Base-by-base conservation (phyloP, 768 basidiomycete genomes). In the Suillus cothurnatus region DNA sequence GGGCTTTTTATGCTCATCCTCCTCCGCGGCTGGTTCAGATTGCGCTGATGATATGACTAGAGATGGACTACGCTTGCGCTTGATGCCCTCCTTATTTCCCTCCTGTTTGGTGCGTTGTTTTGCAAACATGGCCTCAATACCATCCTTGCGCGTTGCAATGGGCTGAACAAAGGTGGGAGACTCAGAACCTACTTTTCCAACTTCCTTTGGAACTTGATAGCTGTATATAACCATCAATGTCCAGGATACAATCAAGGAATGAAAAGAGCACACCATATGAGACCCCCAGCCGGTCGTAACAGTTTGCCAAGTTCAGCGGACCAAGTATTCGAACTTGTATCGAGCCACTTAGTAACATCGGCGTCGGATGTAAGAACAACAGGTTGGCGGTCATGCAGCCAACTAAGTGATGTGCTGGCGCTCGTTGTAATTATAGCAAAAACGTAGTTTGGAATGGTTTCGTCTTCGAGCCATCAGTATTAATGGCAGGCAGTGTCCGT, bases 381-480 rank as follows among this genome's bases (percentile, higher is more conserved):
- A 8, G 92, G 92, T 68, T 92, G 90, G 26, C 96, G 88, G 70
- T 96, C 92, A 73, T 97, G 97, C n/a, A 98, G 82, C 92, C 94
- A 98, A 7, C 79, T 78, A 55, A 95, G 81, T 7, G 88, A 85
- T 63, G 85, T 85, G 72, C 86, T 84, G 53, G 93, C 85, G 38
- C 84, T 74, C 2, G 94, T 95, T 1, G 97, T 99, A 56, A 99
- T 88, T 62, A 99, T 93, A 0, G 93, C 89, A 72, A 94, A 98
- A 0, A 94, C 91, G 83, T 88, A 93, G 2, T 93, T 77, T 0
- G 85, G 83, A 31, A 84, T 79, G 11, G 78, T 82, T 65, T 82
- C 78, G 3, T 84, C 90, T 91, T 69, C 2, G 45, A 43, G 23
- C 39, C 26, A 7, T 41, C 61, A 4, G 61, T 12, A 21, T 45